phyloP scores from a whole-genome alignment of 106 monocot genomes.

The Xerophyta viscosa region DNA sequence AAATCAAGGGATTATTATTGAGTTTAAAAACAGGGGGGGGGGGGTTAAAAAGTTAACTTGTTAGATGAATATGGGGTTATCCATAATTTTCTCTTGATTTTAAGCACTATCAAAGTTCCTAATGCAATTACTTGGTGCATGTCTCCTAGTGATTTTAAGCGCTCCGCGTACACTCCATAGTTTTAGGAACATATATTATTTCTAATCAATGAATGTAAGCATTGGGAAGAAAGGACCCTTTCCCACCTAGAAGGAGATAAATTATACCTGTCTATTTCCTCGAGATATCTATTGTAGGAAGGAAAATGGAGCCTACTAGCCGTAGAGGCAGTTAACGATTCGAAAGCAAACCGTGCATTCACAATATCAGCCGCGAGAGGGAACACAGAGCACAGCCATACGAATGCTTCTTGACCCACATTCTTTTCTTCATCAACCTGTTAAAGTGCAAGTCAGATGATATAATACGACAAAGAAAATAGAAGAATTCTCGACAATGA shows the following conservation, averaged over 20 bases:
- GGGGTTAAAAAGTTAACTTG: too few species aligned
- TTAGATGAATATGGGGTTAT: too few species aligned
- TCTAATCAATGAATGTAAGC: not conserved
- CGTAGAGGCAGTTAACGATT: slow-evolving; percentile 63
- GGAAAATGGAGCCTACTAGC: slow-evolving; percentile 67
- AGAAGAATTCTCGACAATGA: not conserved
- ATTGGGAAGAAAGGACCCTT: not conserved
- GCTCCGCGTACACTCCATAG: too few species aligned
- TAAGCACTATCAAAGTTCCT: too few species aligned
- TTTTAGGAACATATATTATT: too few species aligned
- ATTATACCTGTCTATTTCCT: slow-evolving; percentile 67
- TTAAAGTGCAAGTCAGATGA: not conserved
- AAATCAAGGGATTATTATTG: too few species aligned
- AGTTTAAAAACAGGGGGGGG: too few species aligned
- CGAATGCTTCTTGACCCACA: slow-evolving; percentile 77
- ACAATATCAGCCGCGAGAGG: slow-evolving; percentile 64
- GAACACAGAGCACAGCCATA: slow-evolving; percentile 64
- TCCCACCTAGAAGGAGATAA: too few species aligned
- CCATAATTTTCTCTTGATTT: too few species aligned
- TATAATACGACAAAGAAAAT: not conserved
- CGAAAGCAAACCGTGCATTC: slow-evolving; percentile 74
- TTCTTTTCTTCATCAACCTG: slow-evolving; percentile 73
- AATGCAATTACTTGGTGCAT: too few species aligned
- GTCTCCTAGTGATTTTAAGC: too few species aligned
- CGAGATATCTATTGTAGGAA: slow-evolving; percentile 81